Percentiles rank a stretch among this genome's conserved stretches.
These are phyloP conservation scores for Amphirosellinia nigrospora DNA, from an alignment of 495 filamentous ascomycete species.

Conservation along the genomic window DNA sequence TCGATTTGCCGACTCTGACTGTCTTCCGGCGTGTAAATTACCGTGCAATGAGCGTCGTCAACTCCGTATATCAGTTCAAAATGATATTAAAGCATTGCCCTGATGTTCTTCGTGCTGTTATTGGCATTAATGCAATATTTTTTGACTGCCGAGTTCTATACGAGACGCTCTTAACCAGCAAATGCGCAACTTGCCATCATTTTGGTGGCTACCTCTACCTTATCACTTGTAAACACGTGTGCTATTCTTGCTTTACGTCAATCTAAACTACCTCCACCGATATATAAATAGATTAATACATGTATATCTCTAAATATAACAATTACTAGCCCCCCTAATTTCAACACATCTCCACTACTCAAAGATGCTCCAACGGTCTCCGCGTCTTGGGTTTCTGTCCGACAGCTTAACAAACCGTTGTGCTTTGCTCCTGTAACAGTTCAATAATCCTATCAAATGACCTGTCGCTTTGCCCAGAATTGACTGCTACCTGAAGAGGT, in stretches of 20 bases:
- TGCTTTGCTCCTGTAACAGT: too few species aligned
- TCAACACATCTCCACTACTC: too few species aligned
- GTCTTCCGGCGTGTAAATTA: conserved; percentile 34
- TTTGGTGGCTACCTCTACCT: conserved; percentile 48
- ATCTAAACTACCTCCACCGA: conserved; percentile 35
- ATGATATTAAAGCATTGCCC: conserved; percentile 28
- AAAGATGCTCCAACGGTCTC: too few species aligned
- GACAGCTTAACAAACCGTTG: too few species aligned
- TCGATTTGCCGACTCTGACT: conserved; percentile 36
- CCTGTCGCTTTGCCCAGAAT: too few species aligned
- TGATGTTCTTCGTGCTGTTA: conserved; percentile 37
- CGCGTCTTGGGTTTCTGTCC: too few species aligned
- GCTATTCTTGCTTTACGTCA: conserved; percentile 45
- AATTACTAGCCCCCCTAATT: too few species aligned
- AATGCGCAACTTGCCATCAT: conserved; percentile 42
- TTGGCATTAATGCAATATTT: conserved; percentile 37
- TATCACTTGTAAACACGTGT: conserved; percentile 45
- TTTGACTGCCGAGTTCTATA: conserved; percentile 39
- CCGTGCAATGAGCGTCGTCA: conserved; percentile 30
- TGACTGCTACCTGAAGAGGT: too few species aligned
- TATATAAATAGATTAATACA: too few species aligned
- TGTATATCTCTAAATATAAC: too few species aligned
- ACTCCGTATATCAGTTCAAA: conserved; percentile 31
- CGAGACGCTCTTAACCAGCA: conserved; percentile 38
- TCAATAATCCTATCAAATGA: too few species aligned